These are phyloP conservation scores for Cynanchum wilfordii DNA, from an alignment of 257 asterid species.

Conservation along the genomic window DNA sequence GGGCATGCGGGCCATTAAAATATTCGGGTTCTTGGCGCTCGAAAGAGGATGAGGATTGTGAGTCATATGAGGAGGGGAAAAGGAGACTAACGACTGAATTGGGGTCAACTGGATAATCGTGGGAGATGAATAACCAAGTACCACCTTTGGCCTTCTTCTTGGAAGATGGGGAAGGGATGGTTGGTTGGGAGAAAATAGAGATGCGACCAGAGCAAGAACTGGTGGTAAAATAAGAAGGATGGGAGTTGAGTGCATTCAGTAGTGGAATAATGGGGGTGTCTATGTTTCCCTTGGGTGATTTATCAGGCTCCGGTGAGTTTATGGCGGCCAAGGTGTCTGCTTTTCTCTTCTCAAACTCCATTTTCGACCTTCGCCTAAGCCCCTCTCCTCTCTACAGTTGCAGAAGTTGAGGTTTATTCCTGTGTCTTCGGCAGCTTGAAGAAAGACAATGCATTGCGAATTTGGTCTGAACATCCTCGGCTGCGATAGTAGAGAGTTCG, in stretches of 20 bases:
- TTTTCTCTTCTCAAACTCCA: constrained; percentile 82
- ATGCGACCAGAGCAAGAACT: constrained; percentile 99
- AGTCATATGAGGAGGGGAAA: constrained; percentile 26
- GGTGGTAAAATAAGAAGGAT: constrained; percentile 88
- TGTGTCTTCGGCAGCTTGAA: no score
- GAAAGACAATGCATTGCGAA: background rate
- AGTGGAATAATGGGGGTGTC: constrained; percentile 80
- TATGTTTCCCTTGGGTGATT: constrained; percentile 81
- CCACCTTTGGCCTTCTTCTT: constrained; percentile 90
- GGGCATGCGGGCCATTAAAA: constrained; percentile 12
- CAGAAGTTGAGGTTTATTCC: background rate
- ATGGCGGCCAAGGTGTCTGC: constrained; percentile 58
- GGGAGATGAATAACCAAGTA: constrained; percentile 81
- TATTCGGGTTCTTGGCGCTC: background rate
- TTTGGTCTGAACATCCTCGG: background rate
- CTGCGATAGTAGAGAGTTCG: background rate
- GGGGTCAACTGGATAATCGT: constrained; percentile 47
- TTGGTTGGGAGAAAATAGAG: constrained; percentile 73
- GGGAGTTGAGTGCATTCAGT: constrained; percentile 59
- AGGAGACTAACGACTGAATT: constrained; percentile 42
- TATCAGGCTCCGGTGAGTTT: constrained; percentile 68
- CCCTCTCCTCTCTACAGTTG: background rate
- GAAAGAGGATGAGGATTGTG: background rate
- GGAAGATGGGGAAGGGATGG: constrained; percentile 26
- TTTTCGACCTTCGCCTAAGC: constrained; percentile 2